Base-by-base conservation (phyloP, 306 rosid species). In the Canavalia ensiformis region DNA sequence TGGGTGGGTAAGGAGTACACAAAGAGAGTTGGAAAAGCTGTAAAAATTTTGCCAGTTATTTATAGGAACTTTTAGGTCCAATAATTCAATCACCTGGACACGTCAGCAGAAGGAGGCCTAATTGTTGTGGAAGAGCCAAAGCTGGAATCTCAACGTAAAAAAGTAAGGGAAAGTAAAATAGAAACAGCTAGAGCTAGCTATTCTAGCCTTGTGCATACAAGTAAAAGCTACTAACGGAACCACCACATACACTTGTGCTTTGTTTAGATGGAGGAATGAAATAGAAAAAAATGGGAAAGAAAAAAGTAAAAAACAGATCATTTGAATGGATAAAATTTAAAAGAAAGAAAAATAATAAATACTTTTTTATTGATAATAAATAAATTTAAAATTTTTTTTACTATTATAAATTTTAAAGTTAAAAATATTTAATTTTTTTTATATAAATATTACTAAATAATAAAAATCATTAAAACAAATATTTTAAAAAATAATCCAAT, bases 81-180 rank as follows among this genome's bases (percentile, higher is more conserved):
- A 90, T 87, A 90, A 91, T 91, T 83, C 90, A 91, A 83, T 78
- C 94, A 87, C 97, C 94, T 90, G 93, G 85, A 78, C 94, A 88
- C 90, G 88, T 91, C 90, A 85, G 89, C 84, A 59, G 7, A 50
- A 4, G 37, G 76, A 81, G 86, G 84, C 84, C 78, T 68, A 79
- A 18, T 18, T 18, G 85, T 56, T 71, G 81, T 76, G 76, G 83
- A 69, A 76, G 76, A 83, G 88, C 90, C 90, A 85, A 85, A 78
- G 76, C 51, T 72, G 78, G 83, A 84, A 83, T 88, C 86, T 81
- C 83, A 68, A 75, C 79, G 79, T 33, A 82, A 75, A 82, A 75
- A 84, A 79, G 80, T 60, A 51, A 80, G 79, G 66, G 75, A 62
- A 73, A 85, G 80, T 50, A 42, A 75, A 82, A 49, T 68, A 78